A percentile compares a stretch with the other conserved stretches of the same genome.
These are phyloP conservation scores for Coemansia sp. DNA, from an alignment of 192 early-diverging fungal genomes.

Conservation along the genomic window DNA sequence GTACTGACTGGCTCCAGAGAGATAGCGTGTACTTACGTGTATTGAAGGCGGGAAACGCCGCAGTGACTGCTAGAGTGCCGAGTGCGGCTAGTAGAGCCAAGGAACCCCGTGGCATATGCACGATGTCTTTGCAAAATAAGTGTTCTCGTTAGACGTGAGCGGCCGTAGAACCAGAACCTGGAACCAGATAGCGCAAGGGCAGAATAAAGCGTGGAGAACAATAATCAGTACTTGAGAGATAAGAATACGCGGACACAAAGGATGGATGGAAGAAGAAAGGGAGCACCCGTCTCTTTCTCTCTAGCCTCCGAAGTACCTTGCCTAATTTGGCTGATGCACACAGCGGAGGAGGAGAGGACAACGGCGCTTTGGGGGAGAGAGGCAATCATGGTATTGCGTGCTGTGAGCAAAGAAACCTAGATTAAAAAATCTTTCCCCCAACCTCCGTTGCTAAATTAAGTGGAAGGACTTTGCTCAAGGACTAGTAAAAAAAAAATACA, in stretches of 20 bases:
- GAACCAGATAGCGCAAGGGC: not conserved
- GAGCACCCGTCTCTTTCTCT: not conserved
- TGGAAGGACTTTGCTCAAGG: too few relatives aligned
- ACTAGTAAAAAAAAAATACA: too few relatives aligned
- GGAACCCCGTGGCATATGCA: not conserved
- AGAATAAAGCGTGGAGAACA: not conserved
- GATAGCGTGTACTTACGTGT: slow-evolving; percentile 18
- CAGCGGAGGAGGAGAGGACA: not conserved
- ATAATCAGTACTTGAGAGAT: not conserved
- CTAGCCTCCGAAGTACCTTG: not conserved
- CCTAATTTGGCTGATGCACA: not conserved
- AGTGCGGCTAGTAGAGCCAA: not conserved
- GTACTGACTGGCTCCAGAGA: not conserved
- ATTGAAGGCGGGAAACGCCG: slow-evolving; percentile 32
- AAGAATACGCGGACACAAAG: not conserved
- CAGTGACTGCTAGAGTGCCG: not conserved
- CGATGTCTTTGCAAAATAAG: not conserved
- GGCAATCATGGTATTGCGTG: not conserved
- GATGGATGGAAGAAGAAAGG: not conserved
- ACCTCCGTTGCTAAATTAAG: too few relatives aligned
- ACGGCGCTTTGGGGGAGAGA: not conserved
- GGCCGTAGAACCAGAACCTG: not conserved
- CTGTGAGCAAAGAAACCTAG: not conserved
- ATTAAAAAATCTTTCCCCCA: too few relatives aligned
- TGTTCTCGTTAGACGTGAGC: not conserved